phyloP scores from a whole-genome alignment of 1,139 yeast species.

The Magnusiomyces fungicola region DNA sequence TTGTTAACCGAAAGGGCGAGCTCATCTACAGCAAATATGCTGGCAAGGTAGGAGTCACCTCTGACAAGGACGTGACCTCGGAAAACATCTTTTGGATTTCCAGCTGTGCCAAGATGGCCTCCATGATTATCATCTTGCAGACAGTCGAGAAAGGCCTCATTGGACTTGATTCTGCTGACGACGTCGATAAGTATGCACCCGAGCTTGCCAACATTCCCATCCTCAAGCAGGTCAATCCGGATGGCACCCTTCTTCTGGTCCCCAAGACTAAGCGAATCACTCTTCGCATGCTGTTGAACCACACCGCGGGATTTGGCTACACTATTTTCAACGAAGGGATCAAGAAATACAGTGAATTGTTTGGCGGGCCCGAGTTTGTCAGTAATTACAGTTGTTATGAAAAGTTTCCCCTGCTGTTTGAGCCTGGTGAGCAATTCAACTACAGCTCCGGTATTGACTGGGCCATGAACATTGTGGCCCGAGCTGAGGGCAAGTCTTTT shows the following conservation, averaged over 20 bases:
- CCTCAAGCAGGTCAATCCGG: constrained; percentile 31
- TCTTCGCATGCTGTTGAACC: constrained; percentile 42
- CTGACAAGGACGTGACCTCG: constrained; percentile 13
- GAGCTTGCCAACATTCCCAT: constrained; percentile 28
- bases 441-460: constrained; percentile 51
- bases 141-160: constrained; percentile 41
- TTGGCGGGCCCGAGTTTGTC: constrained; percentile 7
- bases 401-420: constrained; percentile 36
- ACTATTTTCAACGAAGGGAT: constrained; percentile 26
- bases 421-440: constrained; percentile 47
- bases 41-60: constrained; percentile 21
- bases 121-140: constrained; percentile 41
- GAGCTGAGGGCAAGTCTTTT: neutral
- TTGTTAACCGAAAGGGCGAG: neutral
- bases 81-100: constrained; percentile 33
- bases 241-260: constrained; percentile 29
- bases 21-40: constrained; percentile 8
- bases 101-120: constrained; percentile 44
- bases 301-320: constrained; percentile 33
- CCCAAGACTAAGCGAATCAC: constrained; percentile 39
- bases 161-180: constrained; percentile 34
- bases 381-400: constrained; percentile 12
- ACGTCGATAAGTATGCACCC: constrained; percentile 34
- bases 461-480: constrained; percentile 42
- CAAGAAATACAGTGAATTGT: neutral